Evolutionary conservation across 495 filamentous ascomycete genomes (phyloP), one percentile per base, ranked within the genome.

Genomic region (Aspergillus diversus): DNA sequence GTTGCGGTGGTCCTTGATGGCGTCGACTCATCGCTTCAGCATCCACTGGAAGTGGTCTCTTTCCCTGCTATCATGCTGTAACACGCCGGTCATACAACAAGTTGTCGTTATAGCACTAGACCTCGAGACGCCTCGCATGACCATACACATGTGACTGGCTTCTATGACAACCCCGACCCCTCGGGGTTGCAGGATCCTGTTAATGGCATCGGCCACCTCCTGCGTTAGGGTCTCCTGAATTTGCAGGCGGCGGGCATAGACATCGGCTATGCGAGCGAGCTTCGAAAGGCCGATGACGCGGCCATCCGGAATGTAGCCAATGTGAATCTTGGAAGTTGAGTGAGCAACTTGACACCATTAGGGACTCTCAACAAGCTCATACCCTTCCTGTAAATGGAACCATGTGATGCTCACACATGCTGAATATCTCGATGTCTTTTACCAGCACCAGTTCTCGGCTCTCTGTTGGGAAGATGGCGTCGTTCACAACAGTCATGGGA

Each of bases 151-250:
- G 76, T 96, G 92, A 65, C 85, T 88, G 27, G 87, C 90, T 73
- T 96, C 92, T 85, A 95, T 92, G 47, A 96, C 90, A 4, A 96
- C 91, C 5, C 87, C 91, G 3, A 96, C 92, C 27, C 92, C 92
- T 32, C 57, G 49, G 9, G 92, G 92, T 72, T 90, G 84, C n/a
- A 96, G 81, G 5, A 95, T 82, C 69, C 95, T 89, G 70, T 89
- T 87, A 57, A 96, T 84, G 31, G 92, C 92, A 59, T 92, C 87
- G 4, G 92, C 92, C 5, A 96, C 90, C 75, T 96, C 89, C 71
- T 91, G 91, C 16, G 92, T 96, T 12, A 96, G 77, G 15, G 92
- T 83, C 74, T 96, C 92, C 73, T 96, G 92, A 8, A 96, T 87
- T 77, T 96, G 92, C 12, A 96, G 77, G 34, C 92, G 79, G 12